Base-by-base conservation (phyloP, 192 early-diverging fungal genomes). In the Backusella circina region DNA sequence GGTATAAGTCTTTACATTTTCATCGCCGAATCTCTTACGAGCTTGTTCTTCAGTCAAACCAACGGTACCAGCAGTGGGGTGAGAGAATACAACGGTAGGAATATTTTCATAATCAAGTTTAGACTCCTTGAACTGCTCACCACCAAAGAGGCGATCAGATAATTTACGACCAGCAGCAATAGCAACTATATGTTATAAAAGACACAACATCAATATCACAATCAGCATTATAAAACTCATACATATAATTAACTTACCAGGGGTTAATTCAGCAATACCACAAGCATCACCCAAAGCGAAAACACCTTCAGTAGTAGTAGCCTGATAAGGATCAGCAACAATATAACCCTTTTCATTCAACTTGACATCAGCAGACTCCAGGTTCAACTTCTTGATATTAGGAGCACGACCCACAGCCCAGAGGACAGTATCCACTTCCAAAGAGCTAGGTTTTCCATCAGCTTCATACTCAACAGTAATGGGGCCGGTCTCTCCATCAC, bases 251-350 rank as follows among this genome's bases (percentile, higher is more conserved):
- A 30, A 64, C 71, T 71, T 90, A 91, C 88, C 91, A 69, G 96
- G 96, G 33, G 98, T 99, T 68, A 99, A 88, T 88, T 95, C 92
- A 31, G 91, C 90, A 75, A 91, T 84, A 70, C 98, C 98, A 80
- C 91, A 95, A 37, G 97, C 95, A 82, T 99, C 98, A 47, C 98
- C 98, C 6, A 99, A 85, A n/a, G 96, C 92, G 82, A 91, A 94
- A 12, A 99, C 81, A 36, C 91, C 89, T 32, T 85, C 79, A 5
- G 80, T 79, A 50, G 64, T 79, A 8, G 96, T 98, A 72, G 94
- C 88, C 82, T 98, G 97, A 84, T 85, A 98, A 76, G 95, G 93
- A 80, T 99, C 93, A 18, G 87, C 90, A 32, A 84, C 75, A 77
- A 99, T 92, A 79, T 91, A 92, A 2, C 95, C 95, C 23, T 87